Base-by-base conservation (phyloP, 2,329 filamentous ascomycete species). In the Aspergillus uvarum region DNA sequence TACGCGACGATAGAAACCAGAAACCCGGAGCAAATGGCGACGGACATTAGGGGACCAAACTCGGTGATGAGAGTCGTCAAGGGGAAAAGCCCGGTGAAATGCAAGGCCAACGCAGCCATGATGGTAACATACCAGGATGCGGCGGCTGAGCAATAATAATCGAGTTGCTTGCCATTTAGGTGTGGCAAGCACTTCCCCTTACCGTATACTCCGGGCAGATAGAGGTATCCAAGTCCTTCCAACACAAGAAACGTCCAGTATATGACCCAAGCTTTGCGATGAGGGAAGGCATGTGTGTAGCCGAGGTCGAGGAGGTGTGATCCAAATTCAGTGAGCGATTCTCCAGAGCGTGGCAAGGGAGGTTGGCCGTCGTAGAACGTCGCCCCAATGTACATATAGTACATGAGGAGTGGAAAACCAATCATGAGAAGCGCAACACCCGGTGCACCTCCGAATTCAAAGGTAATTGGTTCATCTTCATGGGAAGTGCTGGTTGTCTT, bases 371-470 rank as follows among this genome's bases (percentile, higher is more conserved):
- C 82, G 79, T 97, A 98, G 79, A 93, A 96, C 31, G 88, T 92
- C 12, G 94, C 90, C 44, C 95, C 95, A 74, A 96, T 88, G 91
- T 92, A 98, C 93, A 98, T 96, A 80, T 97, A 98, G 85, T 91
- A 97, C 94, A 98, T 98, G 67, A 98, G 83, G 26, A 88, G 61
- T 12, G 95, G 95, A 77, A 98, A 99, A 49, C 89, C 87, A 63
- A 91, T 82, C 91, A 98, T 98, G 83, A 97, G 89, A 64, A 84
- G 81, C 8, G 83, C 78, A 49, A 92, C 89, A 52, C 94, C 94
- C 4, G 85, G 73, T 2, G 91, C 86, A 56, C 95, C 95, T 61
- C 94, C 94, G 72, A 98, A 99, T 73, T 99, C 95, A 65, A 83
- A 71, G 19, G 56, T 52, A 0, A 21, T 22, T 5, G 60, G 54